Base-by-base conservation (phyloP, 1,284 basidiomycete species). In the Moesziomyces sp. region DNA sequence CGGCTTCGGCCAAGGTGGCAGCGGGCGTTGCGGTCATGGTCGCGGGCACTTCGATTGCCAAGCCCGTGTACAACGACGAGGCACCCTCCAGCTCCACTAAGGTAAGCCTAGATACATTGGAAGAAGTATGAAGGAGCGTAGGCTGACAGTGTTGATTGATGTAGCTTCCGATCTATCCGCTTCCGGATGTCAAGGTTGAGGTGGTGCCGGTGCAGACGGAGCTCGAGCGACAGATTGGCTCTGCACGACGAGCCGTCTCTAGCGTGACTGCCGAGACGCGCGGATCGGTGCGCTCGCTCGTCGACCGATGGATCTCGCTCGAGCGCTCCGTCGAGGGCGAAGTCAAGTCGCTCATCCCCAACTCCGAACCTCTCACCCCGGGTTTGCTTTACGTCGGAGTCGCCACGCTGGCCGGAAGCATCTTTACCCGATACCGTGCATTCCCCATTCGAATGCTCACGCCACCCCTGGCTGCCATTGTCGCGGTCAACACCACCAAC, bases 391-490 rank as follows among this genome's bases (percentile, higher is more conserved):
- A 83, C 45, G 90, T 93, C 58, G 92, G 93, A 49, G 89, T 97
- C 43, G 90, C 93, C 1, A 90, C 93, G 4, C 89, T 97, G 48
- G 91, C 92, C 0, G 92, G 92, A 1, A 93, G 92, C 58, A 91
- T 97, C 76, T 84, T 97, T 58, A 89, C 92, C 0, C 90, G 94
- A 43, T 91, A 91, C 70, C 90, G 94, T 78, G 58, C 78, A 0
- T 71, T 81, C 44, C 81, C 84, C 19, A 64, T 85, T 42, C 83
- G 84, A 18, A 58, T 84, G 53, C 52, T 84, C 52, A 74, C 80
- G 1, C 82, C 82, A 3, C 82, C 82, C 5, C 46, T 78, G 40
- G 70, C 79, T 8, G 51, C 79, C 18, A 47, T 81, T 21, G 77
- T 56, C 13, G 80, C 79, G 40, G 45, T 84, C 52, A 74, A 70